Evolutionary conservation across 495 filamentous ascomycete species (phyloP).

Genomic region (Penicillium riverlandense): DNA sequence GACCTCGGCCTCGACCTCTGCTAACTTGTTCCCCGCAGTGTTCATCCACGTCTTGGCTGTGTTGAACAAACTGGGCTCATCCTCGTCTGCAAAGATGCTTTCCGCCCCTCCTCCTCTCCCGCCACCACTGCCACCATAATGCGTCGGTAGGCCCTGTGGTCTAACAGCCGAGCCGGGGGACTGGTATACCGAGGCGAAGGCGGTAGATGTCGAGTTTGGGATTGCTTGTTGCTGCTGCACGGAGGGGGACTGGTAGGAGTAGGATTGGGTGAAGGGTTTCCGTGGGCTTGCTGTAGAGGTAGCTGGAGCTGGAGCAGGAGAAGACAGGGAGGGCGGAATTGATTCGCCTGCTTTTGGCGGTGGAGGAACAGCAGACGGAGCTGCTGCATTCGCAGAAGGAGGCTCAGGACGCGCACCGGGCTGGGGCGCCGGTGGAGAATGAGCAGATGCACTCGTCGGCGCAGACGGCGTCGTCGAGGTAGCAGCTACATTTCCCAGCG

Average conservation of each 20-base stretch:
- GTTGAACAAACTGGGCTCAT: slow-evolving; percentile 38
- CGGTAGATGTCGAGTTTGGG: slow-evolving; percentile 33
- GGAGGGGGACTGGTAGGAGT: slow-evolving; percentile 8
- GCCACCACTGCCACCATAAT: slow-evolving; percentile 16
- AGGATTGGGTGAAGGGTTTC: slow-evolving; percentile 9
- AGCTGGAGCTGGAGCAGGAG: no score
- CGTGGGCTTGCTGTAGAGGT: slow-evolving; percentile 20
- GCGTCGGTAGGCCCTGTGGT: slow-evolving; percentile 13
- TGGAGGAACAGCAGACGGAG: slow-evolving; percentile 34
- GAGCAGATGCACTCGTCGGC: slow-evolving; percentile 2
- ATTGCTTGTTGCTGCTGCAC: slow-evolving; percentile 5
- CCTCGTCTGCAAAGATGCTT: slow-evolving; percentile 28
- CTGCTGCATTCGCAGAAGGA: slow-evolving; percentile 10
- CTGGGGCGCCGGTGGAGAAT: slow-evolving; percentile 50
- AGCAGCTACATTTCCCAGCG: no score
- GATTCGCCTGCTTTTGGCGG: slow-evolving; percentile 47
- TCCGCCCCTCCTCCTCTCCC: slow-evolving; percentile 6
- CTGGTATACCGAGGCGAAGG: slow-evolving; percentile 51
- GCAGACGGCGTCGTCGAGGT: no score
- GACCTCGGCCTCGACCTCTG: slow-evolving; percentile 59
- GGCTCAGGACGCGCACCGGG: slow-evolving; percentile 46
- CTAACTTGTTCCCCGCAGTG: slow-evolving; percentile 53
- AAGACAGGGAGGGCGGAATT: slow-evolving; percentile 20
- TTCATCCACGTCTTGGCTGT: slow-evolving; percentile 55
- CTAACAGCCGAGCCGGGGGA: slow-evolving; percentile 15